Percentiles rank a stretch among this genome's conserved stretches.
Evolutionary conservation across 306 rosid genomes (phyloP).

Genomic region (Casuarina glauca): DNA sequence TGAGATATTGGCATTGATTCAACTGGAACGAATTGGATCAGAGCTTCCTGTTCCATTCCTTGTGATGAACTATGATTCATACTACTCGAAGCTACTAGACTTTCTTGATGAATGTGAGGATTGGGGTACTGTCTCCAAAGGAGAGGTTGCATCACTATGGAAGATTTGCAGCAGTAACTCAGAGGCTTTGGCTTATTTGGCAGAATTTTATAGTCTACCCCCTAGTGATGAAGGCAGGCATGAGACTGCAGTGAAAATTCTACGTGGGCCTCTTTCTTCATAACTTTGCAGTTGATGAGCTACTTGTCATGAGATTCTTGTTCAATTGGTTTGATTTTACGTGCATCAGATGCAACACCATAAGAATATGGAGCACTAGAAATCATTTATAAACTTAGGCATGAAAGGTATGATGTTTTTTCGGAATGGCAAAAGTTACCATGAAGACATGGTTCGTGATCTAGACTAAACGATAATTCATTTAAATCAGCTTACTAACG

Average conservation of each 20-base stretch:
- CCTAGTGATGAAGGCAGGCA: constrained; percentile 23
- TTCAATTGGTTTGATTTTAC: background rate
- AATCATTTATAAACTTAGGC: background rate
- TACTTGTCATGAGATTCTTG: background rate
- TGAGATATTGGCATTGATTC: constrained; percentile 75
- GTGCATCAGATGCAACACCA: too few species aligned
- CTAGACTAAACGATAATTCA: background rate
- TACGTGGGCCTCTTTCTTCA: constrained; percentile 18
- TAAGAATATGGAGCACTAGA: background rate
- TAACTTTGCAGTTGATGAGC: background rate
- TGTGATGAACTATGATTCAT: constrained; percentile 86
- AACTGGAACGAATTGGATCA: constrained; percentile 83
- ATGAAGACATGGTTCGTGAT: background rate
- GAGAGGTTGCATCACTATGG: constrained; percentile 83
- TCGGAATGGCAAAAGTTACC: background rate
- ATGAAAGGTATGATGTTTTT: background rate
- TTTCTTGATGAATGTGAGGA: constrained; percentile 65
- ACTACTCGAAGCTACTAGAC: constrained; percentile 70
- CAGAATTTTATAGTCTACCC: constrained; percentile 60
- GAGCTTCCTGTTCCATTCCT: constrained; percentile 70
- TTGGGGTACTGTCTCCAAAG: constrained; percentile 76
- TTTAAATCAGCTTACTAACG: background rate
- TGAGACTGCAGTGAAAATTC: constrained; percentile 31
- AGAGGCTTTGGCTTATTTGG: constrained; percentile 72
- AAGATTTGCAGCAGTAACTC: constrained; percentile 72